Base-by-base conservation (phyloP, 495 filamentous ascomycete genomes). In the Aspergillus wentii region DNA sequence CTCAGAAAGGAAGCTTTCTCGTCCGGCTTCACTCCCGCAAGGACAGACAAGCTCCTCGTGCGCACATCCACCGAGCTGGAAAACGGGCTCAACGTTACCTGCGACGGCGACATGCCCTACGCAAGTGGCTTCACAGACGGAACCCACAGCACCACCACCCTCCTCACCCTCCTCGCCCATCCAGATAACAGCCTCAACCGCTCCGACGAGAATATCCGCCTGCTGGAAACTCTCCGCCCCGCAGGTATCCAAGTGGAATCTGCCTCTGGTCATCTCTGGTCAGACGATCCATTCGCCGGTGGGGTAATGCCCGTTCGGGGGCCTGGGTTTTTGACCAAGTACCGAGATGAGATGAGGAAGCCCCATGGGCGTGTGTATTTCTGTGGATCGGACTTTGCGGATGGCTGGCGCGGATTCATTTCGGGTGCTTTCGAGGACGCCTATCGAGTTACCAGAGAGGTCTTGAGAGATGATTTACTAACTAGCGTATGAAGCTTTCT, bases 341-440 rank as follows among this genome's bases (percentile, higher is more conserved):
- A 53, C 27, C 27, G 52, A 1, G 25, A 45, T 11, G 48, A 36
- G 17, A 41, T 57, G 4, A 44, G 54, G 25, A 38, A 40, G 11
- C 37, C 40, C 3, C 42, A 56, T 27, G 48, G 49, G 4, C 40
- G 40, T 11, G 28, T 55, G 6, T 19, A 48, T 14, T 52, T 61
- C 30, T 54, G 48, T 1, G 51, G 42, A 32, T 48, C 43, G 6
- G 57, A 57, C 28, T 61, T 54, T 54, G 51, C 51, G 2, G 36
- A 50, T 34, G 51, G 57, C 4, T 61, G 54, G 54, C 43, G 46
- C 38, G 46, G 46, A 2, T 57, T 55, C 23, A 41, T 61, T 9
- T 48, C 57, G 23, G 51, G 57, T 18, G 57, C 54, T 11, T 50
- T 61, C 37, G 48, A 61, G 34, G n/a, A n/a, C n/a, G n/a, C n/a